Evolutionary conservation across 2,329 filamentous ascomycete species (phyloP), one percentile per base, ranked within the genome.

Genomic region (Venturia asperata): DNA sequence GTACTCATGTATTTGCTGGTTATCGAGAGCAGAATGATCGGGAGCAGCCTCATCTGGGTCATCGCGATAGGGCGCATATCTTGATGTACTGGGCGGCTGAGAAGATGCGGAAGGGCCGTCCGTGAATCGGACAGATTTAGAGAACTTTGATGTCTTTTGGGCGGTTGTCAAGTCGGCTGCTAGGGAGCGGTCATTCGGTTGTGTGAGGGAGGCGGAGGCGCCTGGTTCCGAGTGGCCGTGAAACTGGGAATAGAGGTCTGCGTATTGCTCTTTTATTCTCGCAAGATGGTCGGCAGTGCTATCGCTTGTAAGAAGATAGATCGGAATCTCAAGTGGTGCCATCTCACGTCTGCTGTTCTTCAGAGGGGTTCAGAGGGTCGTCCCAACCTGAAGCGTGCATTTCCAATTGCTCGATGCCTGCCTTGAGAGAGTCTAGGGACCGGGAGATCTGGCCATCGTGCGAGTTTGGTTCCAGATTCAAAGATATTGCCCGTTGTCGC

Each of bases 391-490:
- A 45, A 19, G 91, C 80, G 49, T 87, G 83, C 68, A 81, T 79
- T 73, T 88, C 83, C 61, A 96, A 80, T 9, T 82, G 79, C 64
- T 87, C 85, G 66, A 99, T 83, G 30, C 92, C 92, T 69, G 92
- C 87, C 65, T 87, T 85, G 68, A 99, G 85, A 68, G 92, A 91
- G 66, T 96, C 91, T 63, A 99, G 81, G 2, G 92, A 97, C 63
- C 91, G 85, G 19, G 90, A 89, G 70, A 97, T 92, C 75, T 96
- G 90, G 49, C 89, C 88, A 78, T 97, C 92, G 76, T 96, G 91
- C 24, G 87, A 86, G 73, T 89, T 89, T 62, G 85, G 85, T 66
- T 91, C 85, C 65, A 96, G 84, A 70, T 91, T 87, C 56, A 96
- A 83, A 17, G 87, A 89, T 71, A 91, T 86, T 61, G 92, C 91